phyloP scores from a whole-genome alignment of 106 monocot genomes.

The Amphibolis antarctica region DNA sequence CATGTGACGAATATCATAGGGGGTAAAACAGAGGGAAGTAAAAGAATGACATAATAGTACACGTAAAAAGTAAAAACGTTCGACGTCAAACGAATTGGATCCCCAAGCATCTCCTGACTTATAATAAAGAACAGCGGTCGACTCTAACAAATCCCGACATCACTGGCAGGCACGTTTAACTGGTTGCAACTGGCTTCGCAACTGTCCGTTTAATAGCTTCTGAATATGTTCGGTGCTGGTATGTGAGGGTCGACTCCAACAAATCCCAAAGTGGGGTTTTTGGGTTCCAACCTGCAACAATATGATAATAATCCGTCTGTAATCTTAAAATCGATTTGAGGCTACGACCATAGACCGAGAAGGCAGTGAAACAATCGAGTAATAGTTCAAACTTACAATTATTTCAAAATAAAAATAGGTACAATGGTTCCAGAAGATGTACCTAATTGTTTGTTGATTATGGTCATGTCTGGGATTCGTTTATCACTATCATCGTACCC shows the following conservation, averaged over 20 bases:
- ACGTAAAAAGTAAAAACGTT: neutral
- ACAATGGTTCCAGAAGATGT: slow-evolving; percentile 1
- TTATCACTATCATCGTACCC: slow-evolving; percentile 73
- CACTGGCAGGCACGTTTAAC: slow-evolving; percentile 17
- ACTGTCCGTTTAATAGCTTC: slow-evolving; percentile 44
- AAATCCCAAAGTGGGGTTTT: slow-evolving; percentile 59
- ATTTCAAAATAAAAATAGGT: neutral
- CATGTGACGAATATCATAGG: slow-evolving; percentile 2
- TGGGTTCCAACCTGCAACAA: slow-evolving; percentile 43
- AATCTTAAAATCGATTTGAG: neutral
- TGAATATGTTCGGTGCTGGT: slow-evolving; percentile 64
- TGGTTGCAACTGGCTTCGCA: slow-evolving; percentile 30
- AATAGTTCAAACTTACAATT: too few relatives aligned
- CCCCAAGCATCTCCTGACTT: neutral
- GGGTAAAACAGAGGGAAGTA: neutral
- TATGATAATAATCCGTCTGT: neutral
- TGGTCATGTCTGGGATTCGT: slow-evolving; percentile 71
- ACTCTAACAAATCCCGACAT: neutral
- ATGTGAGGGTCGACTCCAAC: slow-evolving; percentile 61
- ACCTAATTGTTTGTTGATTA: slow-evolving; percentile 67
- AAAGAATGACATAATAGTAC: slow-evolving; percentile 1
- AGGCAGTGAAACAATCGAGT: too few relatives aligned
- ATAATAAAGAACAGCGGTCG: neutral
- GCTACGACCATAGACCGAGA: too few relatives aligned
- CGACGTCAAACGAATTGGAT: slow-evolving; percentile 2